Evolutionary conservation across 208 protist species (phyloP), one percentile per base, ranked within the genome.

Genomic region (Crithidia fasciculata): DNA sequence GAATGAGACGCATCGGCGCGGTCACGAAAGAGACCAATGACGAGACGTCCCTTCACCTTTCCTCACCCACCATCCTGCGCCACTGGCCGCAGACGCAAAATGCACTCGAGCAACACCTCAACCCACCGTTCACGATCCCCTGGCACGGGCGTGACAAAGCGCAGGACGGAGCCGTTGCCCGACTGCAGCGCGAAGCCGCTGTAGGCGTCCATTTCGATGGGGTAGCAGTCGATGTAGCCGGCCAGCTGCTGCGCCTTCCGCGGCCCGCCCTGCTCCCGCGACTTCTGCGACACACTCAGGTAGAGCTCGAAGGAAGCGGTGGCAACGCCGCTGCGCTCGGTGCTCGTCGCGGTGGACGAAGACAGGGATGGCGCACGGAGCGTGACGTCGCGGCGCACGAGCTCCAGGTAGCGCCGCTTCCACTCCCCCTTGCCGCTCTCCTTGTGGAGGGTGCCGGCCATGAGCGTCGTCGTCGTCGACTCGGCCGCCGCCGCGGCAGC

Each of bases 81-180:
- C 8, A 36, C 15, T 41, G 52, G 8, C 8, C 40, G 47, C 7
- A 63, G 39, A 10, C 49, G 44, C 63, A 62, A n/a, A 10, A 71
- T 62, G 39, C 69, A 74, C 75, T 87, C 83, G 18, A 90, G 74
- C 58, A 93, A 84, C 64, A 85, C 82, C 19, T 72, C 59, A 80
- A 93, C 87, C 88, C 88, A 93, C 39, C 39, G 61, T 61, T 85
- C 78, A 15, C 87, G 81, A 44, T 89, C 84, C 8, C 76, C 79
- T 40, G 79, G 69, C 16, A 61, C 76, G 16, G 63, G 54, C 2
- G 82, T 74, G 52, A 87, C 75, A 58, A 92, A 89, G 15, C 81
- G 81, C 12, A 89, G 70, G 1, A 78, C 70, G 44, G 83, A 84
- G 8, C 87, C 87, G 61, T 67, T 60, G 50, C 59, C 52, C 18